Conservation (phyloP, 2,329 filamentous ascomycete genomes). For the Alternaria angustiovoidea region DNA sequence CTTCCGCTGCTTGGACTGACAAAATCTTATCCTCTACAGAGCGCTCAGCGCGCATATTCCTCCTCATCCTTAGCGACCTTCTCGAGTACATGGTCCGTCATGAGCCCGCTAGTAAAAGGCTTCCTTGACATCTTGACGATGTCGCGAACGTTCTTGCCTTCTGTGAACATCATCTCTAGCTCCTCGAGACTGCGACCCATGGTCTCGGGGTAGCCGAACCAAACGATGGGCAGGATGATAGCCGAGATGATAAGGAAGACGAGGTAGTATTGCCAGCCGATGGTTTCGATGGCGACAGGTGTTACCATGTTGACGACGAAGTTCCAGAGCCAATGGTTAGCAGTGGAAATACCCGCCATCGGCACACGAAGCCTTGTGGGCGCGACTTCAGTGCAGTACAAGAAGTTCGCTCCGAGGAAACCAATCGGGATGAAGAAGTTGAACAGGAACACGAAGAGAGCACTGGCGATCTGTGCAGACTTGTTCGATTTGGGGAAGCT, state of each 20-base stretch:
- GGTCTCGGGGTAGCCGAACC: constrained; percentile 59
- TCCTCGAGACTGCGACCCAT: constrained; percentile 60
- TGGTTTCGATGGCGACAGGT: constrained; percentile 57
- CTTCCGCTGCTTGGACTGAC: rapidly evolving
- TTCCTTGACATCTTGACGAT: constrained; percentile 36
- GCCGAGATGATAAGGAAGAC: constrained; percentile 59
- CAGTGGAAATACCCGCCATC: constrained; percentile 65
- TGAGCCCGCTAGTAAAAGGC: constrained; percentile 21
- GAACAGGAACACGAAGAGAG: constrained; percentile 67
- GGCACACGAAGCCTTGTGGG: constrained; percentile 61
- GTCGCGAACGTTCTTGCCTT: constrained; percentile 41
- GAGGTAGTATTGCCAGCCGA: constrained; percentile 63
- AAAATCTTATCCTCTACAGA: background rate
- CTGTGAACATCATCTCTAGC: constrained; percentile 53
- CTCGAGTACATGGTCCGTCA: constrained; percentile 15
- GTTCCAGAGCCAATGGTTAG: constrained; percentile 59
- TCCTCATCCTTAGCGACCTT: constrained; percentile 26
- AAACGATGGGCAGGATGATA: constrained; percentile 57
- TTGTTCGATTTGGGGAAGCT: constrained; percentile 58
- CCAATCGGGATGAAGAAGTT: constrained; percentile 68
- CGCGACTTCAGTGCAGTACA: constrained; percentile 67
- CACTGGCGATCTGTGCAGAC: constrained; percentile 60
- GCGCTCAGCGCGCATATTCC: constrained; percentile 5
- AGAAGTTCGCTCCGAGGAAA: constrained; percentile 67
- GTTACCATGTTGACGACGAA: constrained; percentile 41